Conservation (phyloP, 805 yeast species). For the Geotrichum ghanense region DNA sequence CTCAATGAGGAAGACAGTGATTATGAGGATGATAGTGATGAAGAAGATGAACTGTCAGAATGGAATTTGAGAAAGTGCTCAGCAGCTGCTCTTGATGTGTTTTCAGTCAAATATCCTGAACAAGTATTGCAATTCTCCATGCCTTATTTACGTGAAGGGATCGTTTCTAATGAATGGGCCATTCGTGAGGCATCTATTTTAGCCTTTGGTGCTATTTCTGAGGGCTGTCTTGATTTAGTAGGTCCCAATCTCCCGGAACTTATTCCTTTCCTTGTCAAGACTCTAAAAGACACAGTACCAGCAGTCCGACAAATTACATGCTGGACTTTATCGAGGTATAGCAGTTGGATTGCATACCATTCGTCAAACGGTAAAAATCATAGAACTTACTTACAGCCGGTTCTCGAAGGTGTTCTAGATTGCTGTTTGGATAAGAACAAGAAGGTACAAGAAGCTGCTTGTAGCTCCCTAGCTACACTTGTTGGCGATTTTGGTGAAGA, state of each 20-base stretch:
- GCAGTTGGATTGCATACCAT: slow-evolving; percentile 61
- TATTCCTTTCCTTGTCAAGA: slow-evolving; percentile 74
- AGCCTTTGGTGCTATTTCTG: slow-evolving; percentile 92
- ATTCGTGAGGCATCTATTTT: slow-evolving; percentile 86
- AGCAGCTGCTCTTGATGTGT: slow-evolving; percentile 81
- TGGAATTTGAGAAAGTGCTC: slow-evolving; percentile 93
- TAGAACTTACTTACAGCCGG: slow-evolving; percentile 61
- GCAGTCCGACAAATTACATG: slow-evolving; percentile 88
- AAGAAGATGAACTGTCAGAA: slow-evolving; percentile 52
- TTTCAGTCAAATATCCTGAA: slow-evolving; percentile 57
- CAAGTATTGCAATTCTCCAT: slow-evolving; percentile 56
- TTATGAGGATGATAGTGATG: slow-evolving; percentile 65
- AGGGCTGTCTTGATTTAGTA: slow-evolving; percentile 68
- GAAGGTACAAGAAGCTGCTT: slow-evolving; percentile 89
- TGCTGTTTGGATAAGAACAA: slow-evolving; percentile 77
- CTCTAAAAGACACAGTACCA: slow-evolving; percentile 63
- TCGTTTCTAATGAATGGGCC: slow-evolving; percentile 70
- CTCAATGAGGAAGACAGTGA: slow-evolving; percentile 38
- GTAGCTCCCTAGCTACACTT: slow-evolving; percentile 74
- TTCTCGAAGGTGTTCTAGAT: slow-evolving; percentile 60
- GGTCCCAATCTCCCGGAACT: slow-evolving; percentile 64
- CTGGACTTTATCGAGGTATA: slow-evolving; percentile 87
- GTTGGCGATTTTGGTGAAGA: slow-evolving; percentile 63
- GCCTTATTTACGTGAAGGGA: slow-evolving; percentile 64
- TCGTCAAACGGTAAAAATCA: slow-evolving; percentile 31